phyloP scores from a whole-genome alignment of 768 basidiomycete genomes.

The Panaeolus cyanescens region DNA sequence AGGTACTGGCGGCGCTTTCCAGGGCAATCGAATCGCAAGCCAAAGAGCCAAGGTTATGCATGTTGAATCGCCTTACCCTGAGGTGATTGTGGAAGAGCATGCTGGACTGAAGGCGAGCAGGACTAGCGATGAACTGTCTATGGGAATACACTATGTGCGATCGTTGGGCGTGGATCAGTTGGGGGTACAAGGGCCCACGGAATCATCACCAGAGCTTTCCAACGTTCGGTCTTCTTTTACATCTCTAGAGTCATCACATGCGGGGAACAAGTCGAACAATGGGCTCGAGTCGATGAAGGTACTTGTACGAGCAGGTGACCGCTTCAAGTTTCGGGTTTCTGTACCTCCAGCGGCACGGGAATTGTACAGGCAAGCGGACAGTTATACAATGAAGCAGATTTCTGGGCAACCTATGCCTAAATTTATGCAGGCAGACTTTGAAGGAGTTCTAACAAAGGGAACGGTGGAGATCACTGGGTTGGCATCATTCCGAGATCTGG shows the following conservation, averaged over 20 bases:
- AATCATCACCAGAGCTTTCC: constrained; percentile 36
- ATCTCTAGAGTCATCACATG: constrained; percentile 62
- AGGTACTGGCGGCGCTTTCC: constrained; percentile 28
- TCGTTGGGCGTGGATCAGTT: constrained; percentile 59
- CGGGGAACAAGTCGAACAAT: constrained; percentile 35
- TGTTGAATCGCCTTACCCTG: constrained; percentile 16
- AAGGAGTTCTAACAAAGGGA: constrained; percentile 43
- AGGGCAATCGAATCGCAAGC: constrained; percentile 54
- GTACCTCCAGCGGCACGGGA: constrained; percentile 29
- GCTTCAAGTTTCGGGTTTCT: constrained; percentile 58
- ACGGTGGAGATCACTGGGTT: constrained; percentile 59
- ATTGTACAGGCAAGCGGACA: constrained; percentile 24
- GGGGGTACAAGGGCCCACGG: constrained; percentile 19
- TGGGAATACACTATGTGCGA: constrained; percentile 72
- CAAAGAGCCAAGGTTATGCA: constrained; percentile 63
- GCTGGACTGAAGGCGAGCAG: constrained; percentile 33
- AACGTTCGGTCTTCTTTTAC: constrained; percentile 58
- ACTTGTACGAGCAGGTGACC: constrained; percentile 57
- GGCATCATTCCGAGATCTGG: constrained; percentile 50
- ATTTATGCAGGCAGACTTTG: constrained; percentile 57
- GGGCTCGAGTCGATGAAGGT: constrained; percentile 38
- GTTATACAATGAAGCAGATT: constrained; percentile 48
- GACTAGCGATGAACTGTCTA: constrained; percentile 65
- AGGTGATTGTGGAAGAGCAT: constrained; percentile 28
- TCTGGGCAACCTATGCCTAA: constrained; percentile 55